phyloP scores from a whole-genome alignment of 2,329 filamentous ascomycete genomes.

The Diplodia seriata region DNA sequence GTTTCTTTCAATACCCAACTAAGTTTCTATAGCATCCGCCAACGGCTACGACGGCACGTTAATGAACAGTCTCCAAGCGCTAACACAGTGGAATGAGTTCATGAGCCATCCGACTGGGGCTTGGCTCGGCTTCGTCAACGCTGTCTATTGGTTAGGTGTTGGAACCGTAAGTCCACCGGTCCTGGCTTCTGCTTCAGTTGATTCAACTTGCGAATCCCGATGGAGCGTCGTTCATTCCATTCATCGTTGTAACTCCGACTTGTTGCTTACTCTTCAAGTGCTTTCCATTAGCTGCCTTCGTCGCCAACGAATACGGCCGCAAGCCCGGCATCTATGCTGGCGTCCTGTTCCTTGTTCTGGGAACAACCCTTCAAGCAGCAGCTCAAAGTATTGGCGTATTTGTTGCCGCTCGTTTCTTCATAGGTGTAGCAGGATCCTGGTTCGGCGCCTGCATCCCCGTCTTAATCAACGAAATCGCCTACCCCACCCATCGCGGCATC shows the following conservation, averaged over 20 bases:
- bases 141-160: conserved; percentile 39
- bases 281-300: conserved; percentile 39
- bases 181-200: too few species aligned
- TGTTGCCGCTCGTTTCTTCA: conserved; percentile 65
- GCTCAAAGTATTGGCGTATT: conserved; percentile 51
- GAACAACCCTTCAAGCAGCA: conserved; percentile 1
- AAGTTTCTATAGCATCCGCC: conserved; percentile 2
- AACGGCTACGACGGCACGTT: conserved; percentile 25
- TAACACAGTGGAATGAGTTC: conserved; percentile 25
- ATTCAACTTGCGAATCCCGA: too few species aligned
- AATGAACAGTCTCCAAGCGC: conserved; percentile 28
- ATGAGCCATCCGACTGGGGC: conserved; percentile 36
- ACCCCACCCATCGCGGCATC: conserved; percentile 50
- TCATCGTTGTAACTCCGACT: too few species aligned
- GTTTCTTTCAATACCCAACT: neutral
- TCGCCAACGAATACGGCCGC: conserved; percentile 40
- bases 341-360: conserved; percentile 19
- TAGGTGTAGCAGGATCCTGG: conserved; percentile 70
- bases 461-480: conserved; percentile 55
- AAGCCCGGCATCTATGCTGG: conserved; percentile 34
- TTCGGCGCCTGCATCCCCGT: conserved; percentile 64
- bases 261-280: conserved; percentile 12
- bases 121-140: conserved; percentile 38
- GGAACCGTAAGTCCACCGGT: conserved; percentile 20
- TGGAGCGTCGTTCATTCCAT: too few species aligned